Percentiles rank a stretch among this genome's conserved stretches.
Evolutionary conservation across 2,329 filamentous ascomycete genomes (phyloP).

Genomic region (Annulohypoxylon truncatum): DNA sequence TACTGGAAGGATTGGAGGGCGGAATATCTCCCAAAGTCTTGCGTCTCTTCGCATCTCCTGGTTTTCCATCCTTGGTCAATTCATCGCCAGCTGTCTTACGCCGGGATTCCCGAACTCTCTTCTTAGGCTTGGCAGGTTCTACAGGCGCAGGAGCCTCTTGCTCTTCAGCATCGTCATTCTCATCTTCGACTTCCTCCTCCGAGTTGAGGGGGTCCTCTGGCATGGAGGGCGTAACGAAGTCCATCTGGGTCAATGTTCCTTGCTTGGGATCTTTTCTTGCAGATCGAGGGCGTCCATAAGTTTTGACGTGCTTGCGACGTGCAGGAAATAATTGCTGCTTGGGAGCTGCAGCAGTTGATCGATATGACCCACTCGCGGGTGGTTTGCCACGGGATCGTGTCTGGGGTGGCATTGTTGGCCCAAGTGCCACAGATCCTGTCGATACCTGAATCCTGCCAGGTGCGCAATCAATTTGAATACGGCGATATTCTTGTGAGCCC

Average conservation of each 20-base stretch:
- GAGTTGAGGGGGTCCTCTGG: conserved; percentile 34
- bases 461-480: neutral
- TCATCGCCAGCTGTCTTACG: conserved; percentile 49
- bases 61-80: conserved; percentile 34
- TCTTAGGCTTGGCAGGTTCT: conserved; percentile 28
- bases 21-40: conserved; percentile 49
- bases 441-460: neutral
- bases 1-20: conserved; percentile 41
- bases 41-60: conserved; percentile 45
- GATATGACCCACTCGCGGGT: conserved; percentile 38
- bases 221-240: conserved; percentile 44
- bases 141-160: conserved; percentile 5
- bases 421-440: neutral
- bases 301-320: conserved; percentile 42
- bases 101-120: conserved; percentile 39
- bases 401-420: conserved; percentile 42
- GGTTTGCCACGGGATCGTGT: conserved; percentile 41
- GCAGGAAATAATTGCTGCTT: conserved; percentile 45
- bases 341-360: conserved; percentile 43
- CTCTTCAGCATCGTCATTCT: conserved; percentile 29
- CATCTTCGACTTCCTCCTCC: conserved; percentile 29
- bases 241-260: conserved; percentile 49
- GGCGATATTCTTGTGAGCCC: neutral
- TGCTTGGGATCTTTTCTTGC: conserved; percentile 37
- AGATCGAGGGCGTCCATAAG: conserved; percentile 43